Conservation (phyloP, 257 asterid species). For the Prunella vulgaris region DNA sequence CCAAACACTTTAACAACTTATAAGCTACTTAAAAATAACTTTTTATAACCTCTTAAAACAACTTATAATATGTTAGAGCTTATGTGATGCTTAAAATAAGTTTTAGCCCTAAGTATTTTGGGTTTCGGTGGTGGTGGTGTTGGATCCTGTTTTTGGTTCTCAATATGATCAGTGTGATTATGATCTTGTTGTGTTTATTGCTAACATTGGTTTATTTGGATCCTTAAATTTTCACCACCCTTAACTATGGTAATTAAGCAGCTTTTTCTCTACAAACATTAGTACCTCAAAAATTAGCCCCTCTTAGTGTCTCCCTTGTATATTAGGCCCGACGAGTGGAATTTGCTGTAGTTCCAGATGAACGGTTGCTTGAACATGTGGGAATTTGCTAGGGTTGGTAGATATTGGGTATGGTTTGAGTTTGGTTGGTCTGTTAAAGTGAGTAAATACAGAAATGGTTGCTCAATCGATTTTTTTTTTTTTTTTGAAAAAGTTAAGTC, state of each 20-base stretch:
- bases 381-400: constrained; percentile 2
- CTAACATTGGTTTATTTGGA: background rate
- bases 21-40: too few relatives aligned
- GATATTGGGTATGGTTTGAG: background rate
- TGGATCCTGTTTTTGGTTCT: background rate
- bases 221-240: background rate
- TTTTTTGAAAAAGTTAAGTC: background rate
- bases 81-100: too few relatives aligned
- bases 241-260: background rate
- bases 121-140: background rate
- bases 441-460: background rate
- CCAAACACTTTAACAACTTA: too few relatives aligned
- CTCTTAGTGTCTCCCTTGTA: background rate
- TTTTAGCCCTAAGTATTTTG: background rate
- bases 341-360: background rate
- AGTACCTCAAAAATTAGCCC: background rate
- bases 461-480: background rate
- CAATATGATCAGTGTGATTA: background rate
- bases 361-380: constrained; percentile 5
- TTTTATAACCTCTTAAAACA: too few relatives aligned
- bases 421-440: background rate
- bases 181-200: background rate
- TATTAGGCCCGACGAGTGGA: background rate
- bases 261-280: background rate
- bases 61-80: too few relatives aligned